phyloP scores from a whole-genome alignment of 495 filamentous ascomycete species.

The Tuber magnatum region DNA sequence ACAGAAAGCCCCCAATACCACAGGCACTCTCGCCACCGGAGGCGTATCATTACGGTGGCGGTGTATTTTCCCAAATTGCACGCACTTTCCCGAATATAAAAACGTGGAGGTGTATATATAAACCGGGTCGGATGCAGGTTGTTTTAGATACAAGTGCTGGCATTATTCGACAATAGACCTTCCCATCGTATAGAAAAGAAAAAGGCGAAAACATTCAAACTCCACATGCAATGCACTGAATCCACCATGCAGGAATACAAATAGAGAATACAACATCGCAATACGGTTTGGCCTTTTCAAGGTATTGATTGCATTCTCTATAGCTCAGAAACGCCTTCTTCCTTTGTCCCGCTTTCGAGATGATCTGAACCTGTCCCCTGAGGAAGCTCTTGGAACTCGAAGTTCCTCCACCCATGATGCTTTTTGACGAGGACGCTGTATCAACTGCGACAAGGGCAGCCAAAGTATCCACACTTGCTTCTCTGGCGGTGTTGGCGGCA shows the following conservation, averaged over 20 bases:
- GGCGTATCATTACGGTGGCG: not conserved
- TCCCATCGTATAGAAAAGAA: not conserved
- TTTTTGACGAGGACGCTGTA: conserved; percentile 20
- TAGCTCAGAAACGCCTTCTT: conserved; percentile 68
- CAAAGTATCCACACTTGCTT: conserved; percentile 20
- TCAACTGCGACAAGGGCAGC: conserved; percentile 30
- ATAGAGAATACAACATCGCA: conserved; percentile 51
- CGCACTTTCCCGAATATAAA: not conserved
- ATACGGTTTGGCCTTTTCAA: conserved; percentile 82
- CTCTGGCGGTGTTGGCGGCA: conserved; percentile 30
- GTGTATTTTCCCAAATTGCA: not conserved
- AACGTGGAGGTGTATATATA: not conserved
- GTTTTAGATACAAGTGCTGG: not conserved
- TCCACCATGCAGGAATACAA: not conserved
- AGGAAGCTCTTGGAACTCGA: conserved; percentile 55
- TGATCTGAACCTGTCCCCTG: conserved; percentile 62
- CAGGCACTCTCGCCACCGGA: not conserved
- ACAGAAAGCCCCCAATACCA: not conserved
- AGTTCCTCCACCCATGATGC: conserved; percentile 47
- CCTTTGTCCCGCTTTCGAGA: conserved; percentile 64
- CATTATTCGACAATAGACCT: not conserved
- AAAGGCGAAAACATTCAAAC: conserved; percentile 1
- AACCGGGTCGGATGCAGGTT: not conserved
- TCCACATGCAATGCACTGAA: not conserved
- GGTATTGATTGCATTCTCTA: conserved; percentile 72